Evolutionary conservation across 2,329 filamentous ascomycete genomes (phyloP).

Genomic region (Beauveria asiatica): DNA sequence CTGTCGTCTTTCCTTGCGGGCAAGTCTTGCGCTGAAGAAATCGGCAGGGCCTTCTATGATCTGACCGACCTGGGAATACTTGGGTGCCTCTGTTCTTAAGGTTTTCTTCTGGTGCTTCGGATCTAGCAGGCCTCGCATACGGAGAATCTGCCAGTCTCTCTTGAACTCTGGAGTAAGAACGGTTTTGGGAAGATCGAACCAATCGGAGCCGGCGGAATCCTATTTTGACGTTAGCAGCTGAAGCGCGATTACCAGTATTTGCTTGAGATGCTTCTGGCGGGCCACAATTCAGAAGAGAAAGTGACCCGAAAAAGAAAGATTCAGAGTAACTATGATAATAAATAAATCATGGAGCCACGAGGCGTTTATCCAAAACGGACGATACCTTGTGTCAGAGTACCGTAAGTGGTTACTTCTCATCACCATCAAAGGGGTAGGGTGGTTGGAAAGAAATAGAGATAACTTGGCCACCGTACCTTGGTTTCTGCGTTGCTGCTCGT

Average conservation of each 20-base stretch:
- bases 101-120: slow-evolving; percentile 93
- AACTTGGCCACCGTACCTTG: slow-evolving; percentile 19
- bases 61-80: slow-evolving; percentile 82
- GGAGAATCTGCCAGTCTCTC: slow-evolving; percentile 79
- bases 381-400: slow-evolving; percentile 30
- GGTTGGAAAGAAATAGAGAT: not conserved
- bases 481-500: not conserved
- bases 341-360: slow-evolving; percentile 50
- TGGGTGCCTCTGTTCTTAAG: slow-evolving; percentile 55
- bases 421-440: slow-evolving; percentile 16
- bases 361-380: slow-evolving; percentile 39
- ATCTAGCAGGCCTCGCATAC: slow-evolving; percentile 83
- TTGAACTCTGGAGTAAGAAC: slow-evolving; percentile 77
- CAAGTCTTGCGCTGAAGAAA: slow-evolving; percentile 70
- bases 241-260: not conserved
- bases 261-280: not conserved
- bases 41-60: slow-evolving; percentile 85
- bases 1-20: slow-evolving; percentile 78
- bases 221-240: slow-evolving; percentile 12
- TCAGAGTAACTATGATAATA: slow-evolving; percentile 69
- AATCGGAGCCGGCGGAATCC: slow-evolving; percentile 65
- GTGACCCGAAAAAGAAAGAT: slow-evolving; percentile 16
- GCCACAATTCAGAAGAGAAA: not conserved
- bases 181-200: slow-evolving; percentile 84
- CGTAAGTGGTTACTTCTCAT: slow-evolving; percentile 32